A percentile compares a stretch with the other conserved stretches of the same genome.
Evolutionary conservation across 768 basidiomycete species (phyloP).

Genomic region (Tulasnella sp.): DNA sequence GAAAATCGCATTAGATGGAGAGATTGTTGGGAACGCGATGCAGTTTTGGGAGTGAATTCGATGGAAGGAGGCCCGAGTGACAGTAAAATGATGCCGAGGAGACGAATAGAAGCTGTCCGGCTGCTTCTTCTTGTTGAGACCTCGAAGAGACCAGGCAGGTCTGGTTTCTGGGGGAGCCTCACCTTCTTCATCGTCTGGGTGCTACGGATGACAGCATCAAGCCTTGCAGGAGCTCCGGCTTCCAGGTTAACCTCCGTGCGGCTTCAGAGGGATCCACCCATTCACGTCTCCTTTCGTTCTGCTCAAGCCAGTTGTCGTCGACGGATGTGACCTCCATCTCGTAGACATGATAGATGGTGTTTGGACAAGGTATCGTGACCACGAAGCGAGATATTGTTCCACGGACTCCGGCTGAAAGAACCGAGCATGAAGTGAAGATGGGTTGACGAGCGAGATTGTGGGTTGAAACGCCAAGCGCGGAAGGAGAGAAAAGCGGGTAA

Average conservation of each 20-base stretch:
- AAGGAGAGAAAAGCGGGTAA: conserved; percentile 18
- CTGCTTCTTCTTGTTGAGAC: too few relatives aligned
- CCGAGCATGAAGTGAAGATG: neutral
- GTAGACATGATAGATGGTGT: conserved; percentile 81
- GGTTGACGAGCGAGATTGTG: conserved; percentile 30
- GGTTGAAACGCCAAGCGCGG: neutral
- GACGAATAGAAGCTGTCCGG: too few relatives aligned
- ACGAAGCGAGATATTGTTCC: conserved; percentile 79
- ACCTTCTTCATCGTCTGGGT: conserved; percentile 41
- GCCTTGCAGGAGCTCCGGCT: conserved; percentile 67
- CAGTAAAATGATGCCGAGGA: too few relatives aligned
- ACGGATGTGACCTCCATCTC: conserved; percentile 72
- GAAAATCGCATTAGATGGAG: too few relatives aligned
- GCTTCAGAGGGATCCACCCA: conserved; percentile 87
- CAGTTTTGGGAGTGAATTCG: too few relatives aligned
- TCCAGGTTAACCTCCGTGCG: conserved; percentile 63
- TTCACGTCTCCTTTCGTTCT: conserved; percentile 66
- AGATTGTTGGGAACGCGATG: too few relatives aligned
- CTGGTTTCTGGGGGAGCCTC: too few relatives aligned
- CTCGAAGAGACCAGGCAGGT: too few relatives aligned
- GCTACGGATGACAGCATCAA: conserved; percentile 62
- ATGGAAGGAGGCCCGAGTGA: too few relatives aligned
- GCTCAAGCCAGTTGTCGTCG: conserved; percentile 73
- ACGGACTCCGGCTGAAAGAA: conserved; percentile 64
- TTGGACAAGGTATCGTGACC: conserved; percentile 65